Conservation (phyloP, 176 grass and related monocot genomes). For the Metroxylon sagu region DNA sequence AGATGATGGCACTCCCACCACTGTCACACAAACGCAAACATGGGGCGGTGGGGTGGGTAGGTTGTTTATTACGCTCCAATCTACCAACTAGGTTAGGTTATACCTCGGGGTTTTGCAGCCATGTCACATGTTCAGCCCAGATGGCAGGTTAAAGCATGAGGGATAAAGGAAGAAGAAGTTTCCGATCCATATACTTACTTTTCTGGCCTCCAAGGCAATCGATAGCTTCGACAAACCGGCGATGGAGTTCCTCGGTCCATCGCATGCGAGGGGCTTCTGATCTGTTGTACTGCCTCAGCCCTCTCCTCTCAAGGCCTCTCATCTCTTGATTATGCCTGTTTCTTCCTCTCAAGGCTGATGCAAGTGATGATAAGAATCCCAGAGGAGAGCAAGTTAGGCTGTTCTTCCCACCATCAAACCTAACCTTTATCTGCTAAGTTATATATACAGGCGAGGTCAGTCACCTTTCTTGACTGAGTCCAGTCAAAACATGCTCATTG, state of each 20-base stretch:
- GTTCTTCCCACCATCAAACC: neutral
- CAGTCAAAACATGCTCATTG: conserved; percentile 68
- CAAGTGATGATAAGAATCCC: neutral
- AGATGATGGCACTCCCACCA: too few relatives aligned
- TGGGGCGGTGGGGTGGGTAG: too few relatives aligned
- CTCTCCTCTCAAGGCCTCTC: conserved; percentile 50
- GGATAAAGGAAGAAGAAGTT: neutral
- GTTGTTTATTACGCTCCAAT: too few relatives aligned
- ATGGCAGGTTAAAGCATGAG: neutral
- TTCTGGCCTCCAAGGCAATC: conserved; percentile 66
- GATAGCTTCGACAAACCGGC: conserved; percentile 60
- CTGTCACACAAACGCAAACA: too few relatives aligned
- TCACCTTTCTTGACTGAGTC: conserved; percentile 58
- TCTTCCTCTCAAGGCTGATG: neutral
- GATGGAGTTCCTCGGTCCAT: conserved; percentile 91
- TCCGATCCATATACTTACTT: conserved; percentile 32
- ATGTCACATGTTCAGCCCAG: neutral
- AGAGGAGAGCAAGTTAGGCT: neutral
- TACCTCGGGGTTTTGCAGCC: too few relatives aligned
- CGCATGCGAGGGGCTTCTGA: conserved; percentile 68
- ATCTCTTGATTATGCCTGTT: neutral
- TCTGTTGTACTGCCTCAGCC: conserved; percentile 75
- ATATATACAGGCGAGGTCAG: neutral
- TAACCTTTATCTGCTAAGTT: neutral
- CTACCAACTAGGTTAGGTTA: too few relatives aligned